phyloP scores from a whole-genome alignment of 2,329 filamentous ascomycete species.

The Calonectria hawksworthii region DNA sequence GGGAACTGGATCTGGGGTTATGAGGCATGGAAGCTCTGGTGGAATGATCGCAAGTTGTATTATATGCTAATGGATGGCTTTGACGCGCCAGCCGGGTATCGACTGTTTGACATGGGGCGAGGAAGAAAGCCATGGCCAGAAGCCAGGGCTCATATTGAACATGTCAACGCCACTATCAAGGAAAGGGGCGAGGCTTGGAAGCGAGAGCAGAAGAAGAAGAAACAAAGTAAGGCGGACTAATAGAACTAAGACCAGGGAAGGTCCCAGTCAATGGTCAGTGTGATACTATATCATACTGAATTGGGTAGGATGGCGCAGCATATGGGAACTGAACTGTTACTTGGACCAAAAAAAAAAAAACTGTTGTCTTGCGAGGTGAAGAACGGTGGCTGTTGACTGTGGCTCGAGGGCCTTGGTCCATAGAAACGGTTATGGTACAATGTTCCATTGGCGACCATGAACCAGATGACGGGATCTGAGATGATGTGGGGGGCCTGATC shows the following conservation, averaged over 20 bases:
- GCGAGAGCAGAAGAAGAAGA: conserved; percentile 39
- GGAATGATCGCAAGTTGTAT: conserved; percentile 56
- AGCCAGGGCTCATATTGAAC: conserved; percentile 50
- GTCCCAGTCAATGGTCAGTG: background rate
- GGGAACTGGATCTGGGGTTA: conserved; percentile 54
- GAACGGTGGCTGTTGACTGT: background rate
- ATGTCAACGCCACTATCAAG: conserved; percentile 42
- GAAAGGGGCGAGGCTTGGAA: conserved; percentile 39
- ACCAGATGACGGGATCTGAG: conserved; percentile 1
- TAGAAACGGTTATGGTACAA: background rate
- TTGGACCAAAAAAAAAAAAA: background rate
- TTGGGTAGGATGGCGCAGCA: background rate
- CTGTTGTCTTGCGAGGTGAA: background rate
- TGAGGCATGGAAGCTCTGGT: conserved; percentile 60
- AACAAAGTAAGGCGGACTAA: conserved; percentile 12
- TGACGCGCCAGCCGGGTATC: conserved; percentile 55
- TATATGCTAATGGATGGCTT: conserved; percentile 55
- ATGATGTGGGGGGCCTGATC: conserved; percentile 9
- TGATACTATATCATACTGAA: background rate
- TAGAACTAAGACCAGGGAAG: background rate
- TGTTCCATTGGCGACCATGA: background rate
- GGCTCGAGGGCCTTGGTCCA: background rate
- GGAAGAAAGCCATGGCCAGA: conserved; percentile 57
- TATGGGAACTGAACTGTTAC: background rate
- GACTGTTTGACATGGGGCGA: conserved; percentile 56